phyloP scores from a whole-genome alignment of 257 asterid genomes.

The Coffea eugenioides region DNA sequence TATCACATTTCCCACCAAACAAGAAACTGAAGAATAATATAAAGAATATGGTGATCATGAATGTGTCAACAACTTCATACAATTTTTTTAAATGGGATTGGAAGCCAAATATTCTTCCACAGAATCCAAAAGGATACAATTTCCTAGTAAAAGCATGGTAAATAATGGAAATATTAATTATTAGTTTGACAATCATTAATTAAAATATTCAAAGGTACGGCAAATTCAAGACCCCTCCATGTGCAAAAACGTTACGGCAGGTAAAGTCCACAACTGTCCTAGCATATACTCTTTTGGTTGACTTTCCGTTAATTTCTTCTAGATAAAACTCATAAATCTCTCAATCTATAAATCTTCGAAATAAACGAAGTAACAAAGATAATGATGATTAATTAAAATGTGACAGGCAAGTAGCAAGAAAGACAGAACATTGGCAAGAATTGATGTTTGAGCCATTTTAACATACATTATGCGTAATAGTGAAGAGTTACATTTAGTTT shows the following conservation, averaged over 20 bases:
- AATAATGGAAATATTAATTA: not conserved
- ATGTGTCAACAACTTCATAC: not conserved
- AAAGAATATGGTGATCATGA: not conserved
- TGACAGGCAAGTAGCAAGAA: not conserved
- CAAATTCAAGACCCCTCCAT: conserved; percentile 31
- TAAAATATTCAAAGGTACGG: not conserved
- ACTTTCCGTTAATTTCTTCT: conserved; percentile 4
- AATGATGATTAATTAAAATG: not conserved
- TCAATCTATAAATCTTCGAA: not conserved
- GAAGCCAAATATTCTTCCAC: not conserved
- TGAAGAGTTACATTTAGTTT: not conserved
- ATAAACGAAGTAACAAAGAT: not conserved
- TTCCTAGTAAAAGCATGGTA: not conserved
- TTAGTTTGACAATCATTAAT: not conserved
- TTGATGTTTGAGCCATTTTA: not conserved
- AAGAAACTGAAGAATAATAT: not conserved
- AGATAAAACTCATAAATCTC: not conserved
- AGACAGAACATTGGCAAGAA: not conserved
- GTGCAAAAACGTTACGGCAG: conserved; percentile 39
- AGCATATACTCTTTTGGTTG: conserved; percentile 2
- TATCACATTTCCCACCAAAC: not conserved
- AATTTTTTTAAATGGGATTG: not conserved
- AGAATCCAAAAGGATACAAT: not conserved
- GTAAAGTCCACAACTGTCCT: conserved; percentile 5
- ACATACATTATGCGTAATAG: not conserved